phyloP scores from a whole-genome alignment of 164 flowering plant species.

The Kalanchoe fedtschenkoi region DNA sequence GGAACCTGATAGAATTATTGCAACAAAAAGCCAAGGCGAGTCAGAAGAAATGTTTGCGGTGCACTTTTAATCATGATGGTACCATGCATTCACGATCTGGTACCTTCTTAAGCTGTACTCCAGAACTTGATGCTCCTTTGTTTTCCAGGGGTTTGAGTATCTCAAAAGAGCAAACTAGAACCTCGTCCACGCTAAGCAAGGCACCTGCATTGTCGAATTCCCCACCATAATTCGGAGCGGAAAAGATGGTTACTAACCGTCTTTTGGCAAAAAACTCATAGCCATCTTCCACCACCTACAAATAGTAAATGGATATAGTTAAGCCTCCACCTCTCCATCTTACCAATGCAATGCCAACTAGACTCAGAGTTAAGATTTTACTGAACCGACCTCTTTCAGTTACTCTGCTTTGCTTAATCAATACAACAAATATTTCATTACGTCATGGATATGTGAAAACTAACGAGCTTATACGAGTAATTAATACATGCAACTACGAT shows the following conservation, averaged over 20 bases:
- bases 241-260: constrained; percentile 48
- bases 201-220: constrained; percentile 62
- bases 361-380: background rate
- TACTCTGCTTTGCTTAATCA: background rate
- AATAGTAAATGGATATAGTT: background rate
- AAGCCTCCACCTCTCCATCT: background rate
- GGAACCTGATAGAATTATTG: background rate
- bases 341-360: background rate
- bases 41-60: background rate
- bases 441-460: background rate
- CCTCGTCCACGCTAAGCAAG: constrained; percentile 40
- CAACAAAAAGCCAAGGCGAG: background rate
- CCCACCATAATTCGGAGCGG: constrained; percentile 57
- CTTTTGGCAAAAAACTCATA: constrained; percentile 49
- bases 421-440: background rate
- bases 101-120: constrained; percentile 34
- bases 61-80: background rate
- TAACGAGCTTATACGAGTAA: no score
- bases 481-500: background rate
- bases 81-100: background rate
- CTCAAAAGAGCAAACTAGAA: constrained; percentile 41
- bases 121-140: constrained; percentile 25
- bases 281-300: constrained; percentile 57
- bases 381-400: background rate
- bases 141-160: constrained; percentile 31